A percentile compares a stretch with the other conserved stretches of the same genome.
Evolutionary conservation across 257 asterid genomes (phyloP).

Genomic region (Gentiana macrophylla): DNA sequence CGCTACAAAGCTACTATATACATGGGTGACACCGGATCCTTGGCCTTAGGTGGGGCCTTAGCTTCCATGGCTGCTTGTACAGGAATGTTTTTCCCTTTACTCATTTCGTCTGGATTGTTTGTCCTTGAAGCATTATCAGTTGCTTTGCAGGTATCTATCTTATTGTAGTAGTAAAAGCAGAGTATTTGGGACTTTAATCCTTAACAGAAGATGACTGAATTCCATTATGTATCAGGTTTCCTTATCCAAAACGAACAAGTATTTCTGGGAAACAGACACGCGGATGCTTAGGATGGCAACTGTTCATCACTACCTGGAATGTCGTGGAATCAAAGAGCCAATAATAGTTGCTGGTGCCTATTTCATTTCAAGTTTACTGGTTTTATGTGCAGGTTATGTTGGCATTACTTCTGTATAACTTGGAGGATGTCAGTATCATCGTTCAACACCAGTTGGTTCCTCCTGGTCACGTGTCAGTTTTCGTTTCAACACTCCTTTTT

Average conservation of each 20-base stretch:
- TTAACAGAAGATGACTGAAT: slow-evolving; percentile 7
- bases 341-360: slow-evolving; percentile 59
- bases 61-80: slow-evolving; percentile 97
- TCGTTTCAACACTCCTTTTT: background rate
- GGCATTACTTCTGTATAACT: slow-evolving; percentile 67
- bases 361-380: slow-evolving; percentile 35
- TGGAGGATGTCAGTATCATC: background rate
- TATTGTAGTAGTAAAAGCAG: no score
- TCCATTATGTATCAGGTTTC: slow-evolving; percentile 29
- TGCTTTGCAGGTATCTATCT: slow-evolving; percentile 41
- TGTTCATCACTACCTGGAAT: slow-evolving; percentile 54
- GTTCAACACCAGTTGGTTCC: background rate
- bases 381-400: slow-evolving; percentile 51
- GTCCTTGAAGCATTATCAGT: slow-evolving; percentile 52
- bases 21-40: slow-evolving; percentile 86
- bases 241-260: slow-evolving; percentile 36
- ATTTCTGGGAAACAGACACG: slow-evolving; percentile 29
- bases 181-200: background rate
- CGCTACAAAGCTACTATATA: slow-evolving; percentile 65
- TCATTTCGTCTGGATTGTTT: slow-evolving; percentile 66
- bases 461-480: background rate
- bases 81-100: slow-evolving; percentile 87
- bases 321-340: slow-evolving; percentile 60
- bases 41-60: slow-evolving; percentile 90
- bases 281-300: slow-evolving; percentile 42